Evolutionary conservation across 352 stramenopile genomes (phyloP), one percentile per base, ranked within the genome.

Genomic region (Aphanomyces cochlioides): DNA sequence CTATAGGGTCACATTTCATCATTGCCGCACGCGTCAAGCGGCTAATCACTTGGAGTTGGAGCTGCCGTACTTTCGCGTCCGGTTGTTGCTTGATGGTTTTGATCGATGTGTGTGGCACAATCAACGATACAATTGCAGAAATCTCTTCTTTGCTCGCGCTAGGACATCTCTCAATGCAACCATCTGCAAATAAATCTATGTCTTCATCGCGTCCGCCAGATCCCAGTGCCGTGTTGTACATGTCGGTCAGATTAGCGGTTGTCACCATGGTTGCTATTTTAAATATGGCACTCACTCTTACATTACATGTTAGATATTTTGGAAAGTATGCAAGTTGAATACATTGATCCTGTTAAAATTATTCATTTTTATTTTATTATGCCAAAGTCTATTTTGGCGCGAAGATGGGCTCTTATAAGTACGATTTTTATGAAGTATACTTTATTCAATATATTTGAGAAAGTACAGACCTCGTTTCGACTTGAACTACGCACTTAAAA

Each of bases 31-130:
- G 67, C 8, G 40, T n/a, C 7, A 90, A 58, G 2, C 85, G 80
- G 56, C 74, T 87, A 13, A 92, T 66, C 36, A 88, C 68, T 63
- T 95, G 84, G 10, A 95, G 66, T 67, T 92, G 79, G 21, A 95
- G 73, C 37, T 81, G 59, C 7, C 77, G 73, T 56, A 92, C 69
- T 78, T 83, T 89, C 12, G 77, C 60, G 15, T 61, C 45, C 7
- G 73, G 77, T n/a, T 77, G 7, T 43, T 56, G 54, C 40, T 66
- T 28, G 38, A 72, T 64, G 7, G n/a, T 50, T 15, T 73, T 73
- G 1, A 82, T 36, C 56, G 75, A 69, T 0, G 45, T 39, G 1
- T 67, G 74, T 12, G 78, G 69, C 4, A 63, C 64, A 13, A 69
- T 71, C 19, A 77, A 58, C 13, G 54, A 21, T n/a, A 54, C 50